Evolutionary conservation across 1,284 basidiomycete species (phyloP).

Genomic region (Cronartium quercuum): DNA sequence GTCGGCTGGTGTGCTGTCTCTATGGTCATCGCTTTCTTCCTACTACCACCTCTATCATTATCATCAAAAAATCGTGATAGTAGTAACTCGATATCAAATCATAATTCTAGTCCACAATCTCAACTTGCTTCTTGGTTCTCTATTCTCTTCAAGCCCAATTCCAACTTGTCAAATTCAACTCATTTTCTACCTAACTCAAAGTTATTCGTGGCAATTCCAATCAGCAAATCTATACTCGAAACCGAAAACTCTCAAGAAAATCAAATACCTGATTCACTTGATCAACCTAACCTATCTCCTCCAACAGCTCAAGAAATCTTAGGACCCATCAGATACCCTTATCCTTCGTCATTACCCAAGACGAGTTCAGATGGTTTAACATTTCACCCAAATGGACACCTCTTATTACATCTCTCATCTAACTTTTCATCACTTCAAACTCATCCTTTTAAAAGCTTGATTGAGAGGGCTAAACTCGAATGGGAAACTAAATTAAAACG

Average conservation of each 20-base stretch:
- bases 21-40: neutral
- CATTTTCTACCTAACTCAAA: too few species aligned
- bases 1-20: neutral
- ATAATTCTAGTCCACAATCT: too few species aligned
- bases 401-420: neutral
- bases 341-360: neutral
- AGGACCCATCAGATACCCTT: neutral
- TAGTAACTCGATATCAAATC: too few species aligned
- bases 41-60: neutral
- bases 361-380: neutral
- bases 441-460: slow-evolving; percentile 51
- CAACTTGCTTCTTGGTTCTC: too few species aligned
- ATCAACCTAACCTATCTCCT: neutral
- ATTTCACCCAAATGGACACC: neutral
- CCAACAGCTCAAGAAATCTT: neutral
- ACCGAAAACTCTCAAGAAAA: too few species aligned
- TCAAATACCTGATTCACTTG: neutral
- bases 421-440: neutral
- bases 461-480: slow-evolving; percentile 51
- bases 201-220: too few species aligned
- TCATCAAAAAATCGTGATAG: neutral
- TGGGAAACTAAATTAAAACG: slow-evolving; percentile 51
- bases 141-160: too few species aligned
- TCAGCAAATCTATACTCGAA: too few species aligned
- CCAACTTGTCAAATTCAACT: too few species aligned